Conservation (phyloP, 2,329 filamentous ascomycete genomes). For the Xylariaceae sp. region DNA sequence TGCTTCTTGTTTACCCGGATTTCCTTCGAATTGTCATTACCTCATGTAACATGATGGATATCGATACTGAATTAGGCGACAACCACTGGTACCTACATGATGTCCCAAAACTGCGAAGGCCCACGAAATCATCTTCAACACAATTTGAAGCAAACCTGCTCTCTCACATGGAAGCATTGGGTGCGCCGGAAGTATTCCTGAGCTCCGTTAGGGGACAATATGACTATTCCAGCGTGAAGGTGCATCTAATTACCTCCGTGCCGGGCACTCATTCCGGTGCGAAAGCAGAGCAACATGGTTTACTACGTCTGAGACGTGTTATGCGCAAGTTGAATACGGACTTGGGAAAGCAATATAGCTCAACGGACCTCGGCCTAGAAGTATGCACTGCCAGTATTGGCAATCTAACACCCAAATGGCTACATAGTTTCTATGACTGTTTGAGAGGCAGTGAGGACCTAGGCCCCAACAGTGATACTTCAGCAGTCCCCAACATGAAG, state of each 20-base stretch:
- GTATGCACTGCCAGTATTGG: conserved; percentile 23
- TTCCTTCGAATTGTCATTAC: conserved; percentile 26
- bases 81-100: conserved; percentile 29
- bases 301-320: conserved; percentile 20
- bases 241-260: conserved; percentile 21
- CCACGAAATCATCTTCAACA: neutral
- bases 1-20: conserved; percentile 20
- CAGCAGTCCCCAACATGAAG: conserved; percentile 13
- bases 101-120: conserved; percentile 13
- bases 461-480: conserved; percentile 1
- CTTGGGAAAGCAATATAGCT: conserved; percentile 6
- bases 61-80: conserved; percentile 22
- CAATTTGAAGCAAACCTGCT: conserved; percentile 20
- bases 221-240: conserved; percentile 22
- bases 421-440: conserved; percentile 22
- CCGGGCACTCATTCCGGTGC: conserved; percentile 17
- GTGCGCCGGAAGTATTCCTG: conserved; percentile 17
- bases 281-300: conserved; percentile 20
- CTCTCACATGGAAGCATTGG: conserved; percentile 18
- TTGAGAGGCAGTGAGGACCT: conserved; percentile 15
- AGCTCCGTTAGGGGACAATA: conserved; percentile 20
- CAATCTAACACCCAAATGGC: conserved; percentile 20
- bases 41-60: conserved; percentile 27
- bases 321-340: conserved; percentile 13
- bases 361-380: conserved; percentile 17